Evolutionary conservation across 129 eudicot species (phyloP).

Genomic region (Heracleum sosnowskyi): DNA sequence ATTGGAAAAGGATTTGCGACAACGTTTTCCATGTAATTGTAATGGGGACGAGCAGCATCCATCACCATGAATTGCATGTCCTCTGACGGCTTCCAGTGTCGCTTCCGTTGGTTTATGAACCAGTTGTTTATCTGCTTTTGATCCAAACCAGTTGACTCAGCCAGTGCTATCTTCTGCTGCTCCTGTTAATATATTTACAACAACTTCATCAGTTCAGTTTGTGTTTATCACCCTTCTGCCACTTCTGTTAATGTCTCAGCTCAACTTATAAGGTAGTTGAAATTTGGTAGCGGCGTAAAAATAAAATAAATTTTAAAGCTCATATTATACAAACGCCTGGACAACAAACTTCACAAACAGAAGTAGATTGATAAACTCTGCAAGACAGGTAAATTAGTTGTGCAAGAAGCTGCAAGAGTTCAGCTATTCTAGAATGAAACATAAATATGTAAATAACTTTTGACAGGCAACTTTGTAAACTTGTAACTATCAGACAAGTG

Average conservation of each 20-base stretch:
- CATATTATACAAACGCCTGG: no score
- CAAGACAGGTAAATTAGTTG: not conserved
- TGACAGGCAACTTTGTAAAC: no score
- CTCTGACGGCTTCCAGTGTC: constrained; percentile 89
- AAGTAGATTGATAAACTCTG: not conserved
- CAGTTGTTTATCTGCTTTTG: constrained; percentile 91
- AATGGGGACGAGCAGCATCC: constrained; percentile 71
- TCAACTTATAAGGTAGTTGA: not conserved
- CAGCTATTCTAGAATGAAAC: not conserved
- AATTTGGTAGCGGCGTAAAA: no score
- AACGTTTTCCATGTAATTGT: constrained; percentile 64
- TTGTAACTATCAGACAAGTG: no score
- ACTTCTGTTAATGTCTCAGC: no score
- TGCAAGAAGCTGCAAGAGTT: not conserved
- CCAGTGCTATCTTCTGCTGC: constrained; percentile 71
- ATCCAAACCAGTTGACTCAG: constrained; percentile 68
- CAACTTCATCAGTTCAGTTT: not conserved
- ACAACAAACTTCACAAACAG: no score
- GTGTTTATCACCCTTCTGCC: not conserved
- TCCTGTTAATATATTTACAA: constrained; percentile 31
- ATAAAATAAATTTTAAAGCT: no score
- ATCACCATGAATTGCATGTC: constrained; percentile 93
- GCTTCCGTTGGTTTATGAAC: constrained; percentile 86
- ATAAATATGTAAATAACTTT: no score
- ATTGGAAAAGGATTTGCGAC: constrained; percentile 65